Evolutionary conservation across 192 early-diverging fungal species (phyloP).

Genomic region (Coemansia sp.): DNA sequence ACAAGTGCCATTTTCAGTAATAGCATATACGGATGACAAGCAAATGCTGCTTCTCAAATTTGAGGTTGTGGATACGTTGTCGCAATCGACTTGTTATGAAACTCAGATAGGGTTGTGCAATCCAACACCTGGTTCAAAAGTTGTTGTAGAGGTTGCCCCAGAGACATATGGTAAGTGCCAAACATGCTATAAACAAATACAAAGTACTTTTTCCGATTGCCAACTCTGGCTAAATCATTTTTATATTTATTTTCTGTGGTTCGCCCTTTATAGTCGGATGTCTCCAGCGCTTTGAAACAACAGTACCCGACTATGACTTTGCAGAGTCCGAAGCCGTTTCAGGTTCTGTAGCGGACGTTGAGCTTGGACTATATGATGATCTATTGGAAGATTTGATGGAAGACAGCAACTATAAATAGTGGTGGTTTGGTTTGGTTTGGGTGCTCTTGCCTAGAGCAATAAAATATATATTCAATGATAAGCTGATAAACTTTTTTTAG

Average conservation of each 20-base stretch:
- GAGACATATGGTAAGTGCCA: slow-evolving; percentile 30
- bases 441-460: neutral
- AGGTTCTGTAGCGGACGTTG: neutral
- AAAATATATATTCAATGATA: neutral
- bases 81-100: slow-evolving; percentile 16
- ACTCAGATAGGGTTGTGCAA: slow-evolving; percentile 37
- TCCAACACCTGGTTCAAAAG: slow-evolving; percentile 14
- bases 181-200: neutral
- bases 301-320: neutral
- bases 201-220: too few species aligned
- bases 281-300: slow-evolving; percentile 6
- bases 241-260: too few species aligned
- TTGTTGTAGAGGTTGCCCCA: slow-evolving; percentile 34
- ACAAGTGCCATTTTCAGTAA: slow-evolving; percentile 11
- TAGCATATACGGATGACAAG: slow-evolving; percentile 28
- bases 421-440: neutral
- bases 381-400: slow-evolving; percentile 12
- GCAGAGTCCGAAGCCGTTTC: neutral
- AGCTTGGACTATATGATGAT: slow-evolving; percentile 14
- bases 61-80: slow-evolving; percentile 17
- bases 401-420: neutral
- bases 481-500: neutral
- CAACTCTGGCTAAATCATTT: too few species aligned
- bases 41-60: slow-evolving; percentile 27
- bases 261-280: slow-evolving; percentile 10